phyloP scores from a whole-genome alignment of 2,329 filamentous ascomycete species.

The Rhytidhysteron rufulum region DNA sequence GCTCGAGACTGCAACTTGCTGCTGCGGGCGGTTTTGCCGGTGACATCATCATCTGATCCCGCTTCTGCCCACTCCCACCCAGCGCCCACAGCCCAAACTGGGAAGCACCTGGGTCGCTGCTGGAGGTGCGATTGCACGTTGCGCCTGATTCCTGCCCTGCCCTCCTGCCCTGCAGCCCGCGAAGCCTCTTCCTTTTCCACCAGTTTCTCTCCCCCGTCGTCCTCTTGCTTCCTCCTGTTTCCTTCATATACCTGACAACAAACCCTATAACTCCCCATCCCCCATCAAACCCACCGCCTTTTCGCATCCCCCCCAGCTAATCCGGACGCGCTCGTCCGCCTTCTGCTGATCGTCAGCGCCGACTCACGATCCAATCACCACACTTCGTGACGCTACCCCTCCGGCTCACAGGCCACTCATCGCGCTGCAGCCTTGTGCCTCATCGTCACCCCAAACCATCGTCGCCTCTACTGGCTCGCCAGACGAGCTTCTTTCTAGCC shows the following conservation, averaged over 20 bases:
- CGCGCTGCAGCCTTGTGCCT: too few species aligned
- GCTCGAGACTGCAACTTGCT: too few species aligned
- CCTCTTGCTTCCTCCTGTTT: background rate
- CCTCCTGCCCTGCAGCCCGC: too few species aligned
- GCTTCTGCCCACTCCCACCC: background rate
- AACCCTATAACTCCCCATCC: background rate
- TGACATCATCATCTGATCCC: constrained; percentile 5
- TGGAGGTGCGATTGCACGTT: too few species aligned
- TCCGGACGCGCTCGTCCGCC: too few species aligned
- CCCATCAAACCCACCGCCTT: background rate
- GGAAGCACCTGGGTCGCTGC: background rate
- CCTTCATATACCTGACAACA: background rate
- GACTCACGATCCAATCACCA: background rate
- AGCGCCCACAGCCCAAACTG: background rate
- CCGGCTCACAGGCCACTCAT: constrained; percentile 2
- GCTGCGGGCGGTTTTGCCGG: background rate
- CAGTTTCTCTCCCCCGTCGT: background rate
- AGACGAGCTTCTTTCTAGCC: background rate
- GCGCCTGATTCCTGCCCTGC: constrained; percentile 5
- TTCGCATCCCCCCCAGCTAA: too few species aligned
- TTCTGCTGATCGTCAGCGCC: too few species aligned
- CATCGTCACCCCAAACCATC: background rate
- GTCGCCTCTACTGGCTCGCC: constrained; percentile 2
- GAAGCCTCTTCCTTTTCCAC: too few species aligned
- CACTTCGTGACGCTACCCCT: constrained; percentile 1